Conservation (phyloP, 192 early-diverging fungal genomes). For the Backusella tarrabulga region DNA sequence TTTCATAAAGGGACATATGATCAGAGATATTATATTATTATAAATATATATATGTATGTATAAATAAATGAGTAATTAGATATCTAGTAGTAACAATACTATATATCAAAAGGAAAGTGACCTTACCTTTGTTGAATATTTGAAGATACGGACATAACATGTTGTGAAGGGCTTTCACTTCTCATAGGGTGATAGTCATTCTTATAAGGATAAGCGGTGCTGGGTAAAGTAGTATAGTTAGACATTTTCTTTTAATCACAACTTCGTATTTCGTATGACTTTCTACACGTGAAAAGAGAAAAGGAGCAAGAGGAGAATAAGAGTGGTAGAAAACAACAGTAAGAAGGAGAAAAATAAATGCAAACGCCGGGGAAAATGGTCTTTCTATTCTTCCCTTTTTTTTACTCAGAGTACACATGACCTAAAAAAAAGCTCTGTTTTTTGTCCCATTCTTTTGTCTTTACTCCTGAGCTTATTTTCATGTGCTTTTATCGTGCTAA, state of each 20-base stretch:
- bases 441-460: background rate
- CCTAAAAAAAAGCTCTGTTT: background rate
- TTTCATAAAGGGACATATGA: background rate
- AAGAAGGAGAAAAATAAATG: background rate
- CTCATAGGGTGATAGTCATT: background rate
- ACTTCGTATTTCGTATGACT: background rate
- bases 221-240: background rate
- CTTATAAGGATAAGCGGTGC: background rate
- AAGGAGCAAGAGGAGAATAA: background rate
- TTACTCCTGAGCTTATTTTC: background rate
- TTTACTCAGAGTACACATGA: background rate
- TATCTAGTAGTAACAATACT: background rate
- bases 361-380: too few relatives aligned
- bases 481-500: background rate
- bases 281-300: background rate
- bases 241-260: background rate
- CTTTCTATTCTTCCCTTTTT: background rate
- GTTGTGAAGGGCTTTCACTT: background rate
- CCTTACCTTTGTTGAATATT: background rate
- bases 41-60: background rate
- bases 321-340: background rate
- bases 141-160: background rate
- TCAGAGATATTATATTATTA: background rate
- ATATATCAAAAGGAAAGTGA: background rate
- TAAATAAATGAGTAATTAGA: background rate